These are phyloP conservation scores for Hyphopichia buzzinii DNA, from an alignment of 1,139 yeast species.

Conservation along the genomic window DNA sequence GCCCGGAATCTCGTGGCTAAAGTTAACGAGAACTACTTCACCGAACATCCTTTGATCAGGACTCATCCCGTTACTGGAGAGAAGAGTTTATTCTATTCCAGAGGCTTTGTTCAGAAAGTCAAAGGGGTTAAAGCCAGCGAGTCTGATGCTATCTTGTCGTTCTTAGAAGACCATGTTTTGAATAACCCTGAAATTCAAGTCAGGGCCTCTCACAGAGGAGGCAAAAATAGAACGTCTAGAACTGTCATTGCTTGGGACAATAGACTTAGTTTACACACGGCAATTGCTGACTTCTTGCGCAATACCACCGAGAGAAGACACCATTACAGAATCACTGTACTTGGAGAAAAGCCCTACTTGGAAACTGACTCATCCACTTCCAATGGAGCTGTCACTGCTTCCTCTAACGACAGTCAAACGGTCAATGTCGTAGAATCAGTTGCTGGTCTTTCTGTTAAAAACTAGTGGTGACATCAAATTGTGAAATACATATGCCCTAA, in stretches of 20 bases:
- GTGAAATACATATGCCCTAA: too few relatives aligned
- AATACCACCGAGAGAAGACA: slow-evolving; percentile 16
- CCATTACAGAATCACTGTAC: slow-evolving; percentile 24
- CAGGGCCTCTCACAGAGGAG: slow-evolving; percentile 23
- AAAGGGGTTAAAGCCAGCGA: slow-evolving; percentile 23
- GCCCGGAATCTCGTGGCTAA: slow-evolving; percentile 14
- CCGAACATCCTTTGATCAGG: slow-evolving; percentile 29
- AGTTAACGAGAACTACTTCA: slow-evolving; percentile 20
- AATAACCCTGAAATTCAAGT: slow-evolving; percentile 25
- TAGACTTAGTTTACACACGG: slow-evolving; percentile 21
- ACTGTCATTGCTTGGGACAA: slow-evolving; percentile 28
- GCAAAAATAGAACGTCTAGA: slow-evolving; percentile 11
- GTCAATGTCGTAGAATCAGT: slow-evolving; percentile 3
- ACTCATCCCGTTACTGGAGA: slow-evolving; percentile 31
- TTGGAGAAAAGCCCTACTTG: slow-evolving; percentile 24
- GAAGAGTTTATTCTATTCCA: slow-evolving; percentile 20
- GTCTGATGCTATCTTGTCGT: slow-evolving; percentile 20
- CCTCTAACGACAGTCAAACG: slow-evolving; percentile 11
- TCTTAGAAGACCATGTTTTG: slow-evolving; percentile 20
- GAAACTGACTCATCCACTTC: slow-evolving; percentile 6
- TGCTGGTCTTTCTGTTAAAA: not conserved
- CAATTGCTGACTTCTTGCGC: slow-evolving; percentile 21
- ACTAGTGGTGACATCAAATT: too few relatives aligned
- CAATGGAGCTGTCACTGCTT: slow-evolving; percentile 7
- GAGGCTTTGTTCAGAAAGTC: slow-evolving; percentile 21